Evolutionary conservation across 169 alveolate species (phyloP), one percentile per base, ranked within the genome.

Genomic region (Blepharisma undulans): DNA sequence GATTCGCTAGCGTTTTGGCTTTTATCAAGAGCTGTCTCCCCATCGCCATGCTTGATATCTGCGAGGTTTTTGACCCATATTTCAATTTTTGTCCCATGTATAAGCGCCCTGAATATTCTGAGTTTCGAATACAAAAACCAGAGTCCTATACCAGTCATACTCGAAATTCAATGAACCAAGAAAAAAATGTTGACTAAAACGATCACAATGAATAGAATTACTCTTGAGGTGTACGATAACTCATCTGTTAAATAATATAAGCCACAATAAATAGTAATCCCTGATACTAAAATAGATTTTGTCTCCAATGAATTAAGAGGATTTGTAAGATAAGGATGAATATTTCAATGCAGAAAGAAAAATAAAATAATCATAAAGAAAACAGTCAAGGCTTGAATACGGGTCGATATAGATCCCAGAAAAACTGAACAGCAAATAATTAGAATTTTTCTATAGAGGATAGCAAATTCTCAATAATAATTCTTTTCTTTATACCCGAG

Each of bases 401-500:
- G 60, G 3, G 90, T 93, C 5, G 81, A 82, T 84, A 84, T 12
- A 60, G 16, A 2, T 48, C n/a, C 19, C 36, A 92, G 19, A 48
- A 92, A 90, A 4, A 92, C 95, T 27, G 91, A 29, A 21, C 80
- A 34, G 32, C 90, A 85, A 4, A 91, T 85, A 32, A 92, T n/a
- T 25, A 86, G 61, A 78, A 92, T 90, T 48, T 92, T 92, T 78
- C 95, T 86, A 34, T 79, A 80, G 81, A 87, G 32, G 10, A 93
- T 87, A 16, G 92, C 90, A 25, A 82, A 84, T 76, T 93, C 95
- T 95, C 95, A 93, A 77, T 80, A 93, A 59, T 74, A 93, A 72
- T 21, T 48, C 71, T 48, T 30, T 7, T 27, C 36, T 32, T 77
- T 93, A 77, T 91, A 93, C 6, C 95, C 95, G 27, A 87, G 77